phyloP scores from a whole-genome alignment of 1,139 yeast genomes.

The Petasospora fabianii region DNA sequence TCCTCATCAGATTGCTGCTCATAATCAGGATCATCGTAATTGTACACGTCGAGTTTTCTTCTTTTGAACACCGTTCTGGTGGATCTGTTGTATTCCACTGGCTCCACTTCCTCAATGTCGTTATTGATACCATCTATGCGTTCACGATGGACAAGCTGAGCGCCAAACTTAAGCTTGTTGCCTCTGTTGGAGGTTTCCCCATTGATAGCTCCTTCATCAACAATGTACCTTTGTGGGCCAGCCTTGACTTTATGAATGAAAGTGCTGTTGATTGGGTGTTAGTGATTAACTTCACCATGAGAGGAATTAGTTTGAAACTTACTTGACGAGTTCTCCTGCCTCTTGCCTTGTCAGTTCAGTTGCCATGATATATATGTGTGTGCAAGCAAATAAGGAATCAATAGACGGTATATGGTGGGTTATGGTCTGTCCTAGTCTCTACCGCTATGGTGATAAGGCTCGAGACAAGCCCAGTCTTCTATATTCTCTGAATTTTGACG shows the following conservation, averaged over 20 bases:
- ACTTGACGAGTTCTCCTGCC: conserved; percentile 13
- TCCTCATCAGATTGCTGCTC: conserved; percentile 19
- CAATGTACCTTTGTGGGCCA: conserved; percentile 1
- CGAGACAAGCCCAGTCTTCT: too few relatives aligned
- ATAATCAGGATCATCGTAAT: conserved; percentile 19
- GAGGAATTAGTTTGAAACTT: conserved; percentile 4
- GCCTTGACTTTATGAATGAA: conserved; percentile 19
- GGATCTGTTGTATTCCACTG: conserved; percentile 31
- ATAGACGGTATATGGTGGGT: too few relatives aligned
- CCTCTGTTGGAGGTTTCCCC: conserved; percentile 52
- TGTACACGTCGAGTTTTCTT: conserved; percentile 21
- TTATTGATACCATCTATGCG: conserved; percentile 31
- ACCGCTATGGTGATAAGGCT: too few relatives aligned
- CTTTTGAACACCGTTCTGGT: conserved; percentile 26
- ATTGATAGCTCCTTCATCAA: conserved; percentile 18
- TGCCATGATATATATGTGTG: background rate
- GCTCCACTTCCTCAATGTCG: conserved; percentile 36
- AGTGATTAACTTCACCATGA: background rate
- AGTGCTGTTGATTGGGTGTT: conserved; percentile 10
- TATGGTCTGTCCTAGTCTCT: too few relatives aligned
- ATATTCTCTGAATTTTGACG: too few relatives aligned
- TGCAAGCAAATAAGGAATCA: too few relatives aligned
- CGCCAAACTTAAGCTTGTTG: conserved; percentile 49
- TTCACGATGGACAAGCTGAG: conserved; percentile 36
- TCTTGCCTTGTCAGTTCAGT: conserved; percentile 14